Base-by-base conservation (phyloP, 805 yeast genomes). In the baker's yeast (Saccharomyces cerevisiae) region DNA sequence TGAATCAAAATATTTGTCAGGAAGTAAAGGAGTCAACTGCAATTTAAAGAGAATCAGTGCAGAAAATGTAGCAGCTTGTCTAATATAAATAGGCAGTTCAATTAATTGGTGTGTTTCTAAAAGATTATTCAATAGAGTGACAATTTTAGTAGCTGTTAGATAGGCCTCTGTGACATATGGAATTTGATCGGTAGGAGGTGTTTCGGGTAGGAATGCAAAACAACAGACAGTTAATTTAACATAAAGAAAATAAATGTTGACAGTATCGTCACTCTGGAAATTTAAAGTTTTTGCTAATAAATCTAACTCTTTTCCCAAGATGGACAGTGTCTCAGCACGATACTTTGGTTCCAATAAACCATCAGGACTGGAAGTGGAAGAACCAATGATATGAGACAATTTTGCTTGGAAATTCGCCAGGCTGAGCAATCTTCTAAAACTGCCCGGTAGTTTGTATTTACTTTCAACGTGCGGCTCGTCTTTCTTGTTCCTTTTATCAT, bases 141-240 rank as follows among this genome's bases (percentile, higher is more conserved):
- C 82, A 32, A 89, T 81, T 55, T 91, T 77, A 0, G 97, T 91
- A 1, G 96, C 88, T 1, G 89, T 72, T 51, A 86, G 72, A 67
- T 89, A 90, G 0, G 96, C 95, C 32, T 83, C 80, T 21, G 89
- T 84, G 13, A 90, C 91, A 66, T 87, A 89, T 62, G 84, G 83
- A 0, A 89, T 85, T 69, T 89, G 96, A 69, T 88, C 96, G 60
- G 85, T 94, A 52, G 83, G 79, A 8, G 96, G 89, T 0, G 96
- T 86, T 24, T 89, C 91, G n/a, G 96, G 92, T 56, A 89, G 73
- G 61, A 91, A 91, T 2, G 96, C 92, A 76, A 88, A 91, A 55
- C 91, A 82, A 66, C 96, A 88, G 47, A 91, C 79, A 80, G 87
- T 85, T 57, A 89, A 75, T 62, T 85, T 82, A 49, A 89, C 84